Base-by-base conservation (phyloP, 495 filamentous ascomycete genomes). In the Schizothecium vesticola region DNA sequence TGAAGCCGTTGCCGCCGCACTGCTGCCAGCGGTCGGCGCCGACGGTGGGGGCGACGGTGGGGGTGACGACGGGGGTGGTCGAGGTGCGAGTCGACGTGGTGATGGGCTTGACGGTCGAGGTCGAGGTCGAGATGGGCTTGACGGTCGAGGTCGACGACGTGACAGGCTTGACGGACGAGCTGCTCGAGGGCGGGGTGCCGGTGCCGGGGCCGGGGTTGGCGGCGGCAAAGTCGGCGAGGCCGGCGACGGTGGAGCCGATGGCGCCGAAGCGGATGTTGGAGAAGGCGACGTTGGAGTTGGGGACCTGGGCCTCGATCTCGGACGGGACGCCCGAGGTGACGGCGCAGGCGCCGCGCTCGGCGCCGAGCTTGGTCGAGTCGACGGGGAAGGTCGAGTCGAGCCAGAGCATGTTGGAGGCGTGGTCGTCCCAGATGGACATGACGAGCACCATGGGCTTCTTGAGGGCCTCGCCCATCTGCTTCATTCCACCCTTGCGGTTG, bases 401-500 rank as follows among this genome's bases (percentile, higher is more conserved):
- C 92, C 92, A 94, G 71, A 90, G 84, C 92, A 94, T 94, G 81
- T 91, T 85, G 79, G 84, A 80, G 75, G 83, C 79, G 80, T 93
- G 86, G 80, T 93, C 91, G 75, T 92, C 89, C 91, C 91, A 93
- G 75, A 93, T 75, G 72, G 85, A 88, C 86, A 93, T 85, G 76
- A 90, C 89, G n/a, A 93, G 84, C 61, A 91, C 91, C 88, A 92
- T 89, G 67, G 85, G 86, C 24, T 81, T 58, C 19, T 73, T 77
- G 28, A 92, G 74, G 23, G 82, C 87, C 26, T 79, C 72, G 64
- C 87, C 82, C 83, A 92, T 88, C 60, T 79, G 76, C 16, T 70
- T 68, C 63, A 90, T 74, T 31, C 89, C 91, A 57, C 91, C 91
- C 72, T 87, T 84, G 66, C 75, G 63, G 29, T 73, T 74, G 81